Evolutionary conservation across 140 eudicot genomes (phyloP).

Genomic region (Flaveria floridana): DNA sequence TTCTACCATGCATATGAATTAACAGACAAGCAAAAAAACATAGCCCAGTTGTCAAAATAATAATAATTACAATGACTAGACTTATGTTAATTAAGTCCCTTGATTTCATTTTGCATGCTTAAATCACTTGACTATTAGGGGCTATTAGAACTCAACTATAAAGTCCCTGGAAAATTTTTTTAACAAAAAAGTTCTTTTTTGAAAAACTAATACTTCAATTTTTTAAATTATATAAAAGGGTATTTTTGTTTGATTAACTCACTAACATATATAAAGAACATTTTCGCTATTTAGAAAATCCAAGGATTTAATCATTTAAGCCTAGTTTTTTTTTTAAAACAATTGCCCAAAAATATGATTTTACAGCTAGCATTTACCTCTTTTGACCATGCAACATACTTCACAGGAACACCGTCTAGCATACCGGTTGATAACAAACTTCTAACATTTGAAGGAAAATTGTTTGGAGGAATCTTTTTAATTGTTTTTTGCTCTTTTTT

Average conservation of each 20-base stretch:
- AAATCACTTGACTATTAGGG: background rate
- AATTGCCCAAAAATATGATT: slow-evolving; percentile 3
- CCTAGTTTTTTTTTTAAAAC: background rate
- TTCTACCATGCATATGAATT: slow-evolving; percentile 43
- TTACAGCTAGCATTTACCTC: slow-evolving; percentile 46
- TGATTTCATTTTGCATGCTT: background rate
- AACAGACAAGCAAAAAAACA: slow-evolving; percentile 23
- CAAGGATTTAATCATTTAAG: background rate
- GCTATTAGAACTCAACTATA: background rate
- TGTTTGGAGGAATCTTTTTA: slow-evolving; percentile 47
- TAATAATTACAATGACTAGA: background rate
- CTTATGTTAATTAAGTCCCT: slow-evolving; percentile 1
- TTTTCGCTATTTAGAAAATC: background rate
- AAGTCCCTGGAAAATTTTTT: background rate
- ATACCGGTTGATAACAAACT: slow-evolving; percentile 66
- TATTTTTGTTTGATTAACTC: background rate
- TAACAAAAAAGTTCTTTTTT: background rate
- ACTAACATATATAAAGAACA: background rate
- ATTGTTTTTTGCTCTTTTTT: slow-evolving; percentile 46
- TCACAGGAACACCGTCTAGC: slow-evolving; percentile 60
- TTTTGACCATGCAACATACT: slow-evolving; percentile 63
- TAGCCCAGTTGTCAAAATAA: background rate
- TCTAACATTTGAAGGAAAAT: slow-evolving; percentile 62
- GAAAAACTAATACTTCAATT: background rate
- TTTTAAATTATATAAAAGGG: background rate